phyloP scores from a whole-genome alignment of 1,139 yeast genomes.

The Protomyces pachydermus region DNA sequence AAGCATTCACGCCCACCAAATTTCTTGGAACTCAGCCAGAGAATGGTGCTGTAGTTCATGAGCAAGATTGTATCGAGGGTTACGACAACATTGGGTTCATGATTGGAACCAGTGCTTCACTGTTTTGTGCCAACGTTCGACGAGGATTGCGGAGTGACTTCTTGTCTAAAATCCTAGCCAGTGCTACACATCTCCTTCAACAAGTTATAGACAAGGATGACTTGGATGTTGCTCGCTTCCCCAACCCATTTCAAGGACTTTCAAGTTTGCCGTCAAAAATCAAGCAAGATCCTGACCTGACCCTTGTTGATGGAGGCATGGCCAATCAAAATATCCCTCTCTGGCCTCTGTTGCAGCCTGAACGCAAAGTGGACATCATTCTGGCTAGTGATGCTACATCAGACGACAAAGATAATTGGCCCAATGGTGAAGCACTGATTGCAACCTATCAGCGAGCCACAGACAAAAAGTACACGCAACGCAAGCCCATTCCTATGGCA shows the following conservation, averaged over 20 bases:
- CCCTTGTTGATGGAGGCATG: conserved; percentile 83
- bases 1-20: conserved; percentile 64
- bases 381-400: conserved; percentile 87
- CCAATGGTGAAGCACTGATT: conserved; percentile 64
- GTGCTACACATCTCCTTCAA: conserved; percentile 39
- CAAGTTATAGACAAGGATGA: conserved; percentile 35
- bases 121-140: conserved; percentile 54
- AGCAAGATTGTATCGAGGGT: conserved; percentile 49
- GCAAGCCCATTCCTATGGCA: conserved; percentile 50
- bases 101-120: conserved; percentile 67
- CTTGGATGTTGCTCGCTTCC: conserved; percentile 68
- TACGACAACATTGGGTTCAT: conserved; percentile 70
- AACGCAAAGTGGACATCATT: conserved; percentile 66
- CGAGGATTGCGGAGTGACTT: conserved; percentile 55
- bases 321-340: conserved; percentile 76
- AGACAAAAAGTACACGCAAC: conserved; percentile 46
- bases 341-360: conserved; percentile 66
- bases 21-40: conserved; percentile 66
- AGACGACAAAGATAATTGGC: conserved; percentile 54
- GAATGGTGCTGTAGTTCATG: conserved; percentile 49
- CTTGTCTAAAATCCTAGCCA: conserved; percentile 44
- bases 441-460: conserved; percentile 55
- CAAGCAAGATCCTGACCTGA: conserved; percentile 45
- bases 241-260: conserved; percentile 62
- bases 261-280: conserved; percentile 29